A percentile compares a stretch with the other conserved stretches of the same genome.
Evolutionary conservation across 2,329 filamentous ascomycete genomes (phyloP).

Genomic region (Helotiales sp.): DNA sequence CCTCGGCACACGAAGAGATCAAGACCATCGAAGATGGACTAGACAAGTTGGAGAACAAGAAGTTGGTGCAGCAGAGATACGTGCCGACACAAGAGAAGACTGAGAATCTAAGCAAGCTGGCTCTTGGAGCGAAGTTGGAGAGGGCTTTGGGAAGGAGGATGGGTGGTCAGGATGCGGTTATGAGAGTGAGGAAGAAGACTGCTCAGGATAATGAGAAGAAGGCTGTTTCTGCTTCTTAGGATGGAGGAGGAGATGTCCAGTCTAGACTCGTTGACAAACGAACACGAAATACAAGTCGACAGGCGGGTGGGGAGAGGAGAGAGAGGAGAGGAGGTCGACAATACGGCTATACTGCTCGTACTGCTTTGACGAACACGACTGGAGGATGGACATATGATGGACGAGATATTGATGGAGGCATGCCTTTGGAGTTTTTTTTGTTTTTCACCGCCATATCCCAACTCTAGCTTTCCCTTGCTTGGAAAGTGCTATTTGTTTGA

Average conservation of each 20-base stretch:
- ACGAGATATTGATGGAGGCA: background rate
- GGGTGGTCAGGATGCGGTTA: slow-evolving; percentile 70
- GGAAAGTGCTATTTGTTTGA: background rate
- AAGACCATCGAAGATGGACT: slow-evolving; percentile 64
- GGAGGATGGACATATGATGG: background rate
- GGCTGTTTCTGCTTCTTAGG: slow-evolving; percentile 8
- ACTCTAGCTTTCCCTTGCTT: background rate
- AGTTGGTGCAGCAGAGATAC: slow-evolving; percentile 66
- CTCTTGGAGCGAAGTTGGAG: slow-evolving; percentile 73
- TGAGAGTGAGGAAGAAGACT: slow-evolving; percentile 41
- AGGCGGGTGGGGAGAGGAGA: no score
- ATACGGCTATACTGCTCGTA: no score
- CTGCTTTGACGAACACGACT: background rate
- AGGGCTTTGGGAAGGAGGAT: slow-evolving; percentile 67
- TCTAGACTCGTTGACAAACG: no score
- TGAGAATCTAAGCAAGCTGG: slow-evolving; percentile 68
- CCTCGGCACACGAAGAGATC: slow-evolving; percentile 45
- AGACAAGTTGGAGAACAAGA: slow-evolving; percentile 69
- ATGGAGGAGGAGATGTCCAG: background rate
- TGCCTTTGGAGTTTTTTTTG: background rate
- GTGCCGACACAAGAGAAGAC: slow-evolving; percentile 64
- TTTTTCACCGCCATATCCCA: background rate
- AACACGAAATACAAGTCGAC: background rate
- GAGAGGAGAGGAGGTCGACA: no score
- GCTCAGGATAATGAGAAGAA: slow-evolving; percentile 12